phyloP scores from a whole-genome alignment of 2,329 filamentous ascomycete species.

The Aspergillus hortae region DNA sequence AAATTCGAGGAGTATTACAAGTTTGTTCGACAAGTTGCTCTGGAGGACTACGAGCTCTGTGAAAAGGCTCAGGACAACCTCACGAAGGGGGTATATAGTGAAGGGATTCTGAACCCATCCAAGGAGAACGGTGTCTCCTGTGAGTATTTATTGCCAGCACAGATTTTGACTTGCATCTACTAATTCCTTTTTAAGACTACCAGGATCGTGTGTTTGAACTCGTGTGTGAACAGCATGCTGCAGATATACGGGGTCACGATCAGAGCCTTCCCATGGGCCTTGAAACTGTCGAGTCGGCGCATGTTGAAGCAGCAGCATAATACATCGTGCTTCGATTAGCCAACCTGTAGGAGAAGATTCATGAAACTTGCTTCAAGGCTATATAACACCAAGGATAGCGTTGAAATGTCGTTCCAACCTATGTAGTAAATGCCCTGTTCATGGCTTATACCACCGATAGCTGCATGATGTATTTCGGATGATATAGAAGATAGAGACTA shows the following conservation, averaged over 20 bases:
- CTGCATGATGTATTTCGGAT: too few species aligned
- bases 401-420: too few species aligned
- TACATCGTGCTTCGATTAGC: too few species aligned
- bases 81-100: conserved; percentile 51
- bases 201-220: conserved; percentile 46
- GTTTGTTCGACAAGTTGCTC: conserved; percentile 54
- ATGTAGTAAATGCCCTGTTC: too few species aligned
- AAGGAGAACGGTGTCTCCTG: conserved; percentile 56
- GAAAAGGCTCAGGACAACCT: conserved; percentile 56
- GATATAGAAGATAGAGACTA: not conserved
- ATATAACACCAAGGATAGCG: too few species aligned
- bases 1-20: conserved; percentile 56
- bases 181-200: conserved; percentile 34
- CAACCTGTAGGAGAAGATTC: too few species aligned
- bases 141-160: conserved; percentile 21
- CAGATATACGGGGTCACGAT: conserved; percentile 24
- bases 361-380: too few species aligned
- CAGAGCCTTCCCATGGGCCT: too few species aligned
- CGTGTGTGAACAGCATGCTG: conserved; percentile 42
- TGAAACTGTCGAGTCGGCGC: too few species aligned
- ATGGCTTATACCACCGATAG: too few species aligned
- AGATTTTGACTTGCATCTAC: not conserved
- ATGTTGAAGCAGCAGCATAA: not conserved
- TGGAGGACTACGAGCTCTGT: conserved; percentile 57
- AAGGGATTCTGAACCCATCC: conserved; percentile 54